phyloP scores from a whole-genome alignment of 495 filamentous ascomycete species.

The Lophiostoma macrostomum region DNA sequence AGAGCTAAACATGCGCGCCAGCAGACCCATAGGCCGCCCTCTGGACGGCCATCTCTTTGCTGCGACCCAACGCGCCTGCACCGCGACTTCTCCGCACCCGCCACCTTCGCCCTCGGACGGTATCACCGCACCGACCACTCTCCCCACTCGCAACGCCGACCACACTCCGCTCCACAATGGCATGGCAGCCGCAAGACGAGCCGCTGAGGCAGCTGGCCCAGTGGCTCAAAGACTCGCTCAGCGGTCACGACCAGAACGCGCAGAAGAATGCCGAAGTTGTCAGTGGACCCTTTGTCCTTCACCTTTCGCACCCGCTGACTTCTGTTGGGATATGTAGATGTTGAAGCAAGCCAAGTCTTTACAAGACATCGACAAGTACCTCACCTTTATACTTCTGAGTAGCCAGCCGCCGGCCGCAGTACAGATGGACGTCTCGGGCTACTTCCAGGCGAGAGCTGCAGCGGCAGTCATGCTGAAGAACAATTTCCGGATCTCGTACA shows the following conservation, averaged over 20 bases:
- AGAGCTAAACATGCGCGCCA: constrained; percentile 24
- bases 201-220: constrained; percentile 82
- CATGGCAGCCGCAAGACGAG: constrained; percentile 88
- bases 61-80: neutral
- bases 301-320: constrained; percentile 24
- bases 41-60: constrained; percentile 1
- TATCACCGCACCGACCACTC: constrained; percentile 1
- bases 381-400: constrained; percentile 84
- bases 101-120: neutral
- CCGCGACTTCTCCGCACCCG: neutral
- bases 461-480: constrained; percentile 95
- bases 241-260: constrained; percentile 67
- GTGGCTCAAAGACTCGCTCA: constrained; percentile 89
- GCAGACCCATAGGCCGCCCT: constrained; percentile 9
- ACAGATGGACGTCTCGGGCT: constrained; percentile 55
- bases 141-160: neutral
- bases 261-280: constrained; percentile 79
- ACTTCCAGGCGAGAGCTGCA: constrained; percentile 74
- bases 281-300: constrained; percentile 40
- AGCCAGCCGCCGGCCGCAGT: constrained; percentile 57
- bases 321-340: constrained; percentile 62
- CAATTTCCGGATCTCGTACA: constrained; percentile 69
- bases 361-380: constrained; percentile 95
- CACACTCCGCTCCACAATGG: constrained; percentile 51
- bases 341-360: constrained; percentile 84